phyloP scores from a whole-genome alignment of 2,329 filamentous ascomycete genomes.

The Chrysoporthe deuterocubensis region DNA sequence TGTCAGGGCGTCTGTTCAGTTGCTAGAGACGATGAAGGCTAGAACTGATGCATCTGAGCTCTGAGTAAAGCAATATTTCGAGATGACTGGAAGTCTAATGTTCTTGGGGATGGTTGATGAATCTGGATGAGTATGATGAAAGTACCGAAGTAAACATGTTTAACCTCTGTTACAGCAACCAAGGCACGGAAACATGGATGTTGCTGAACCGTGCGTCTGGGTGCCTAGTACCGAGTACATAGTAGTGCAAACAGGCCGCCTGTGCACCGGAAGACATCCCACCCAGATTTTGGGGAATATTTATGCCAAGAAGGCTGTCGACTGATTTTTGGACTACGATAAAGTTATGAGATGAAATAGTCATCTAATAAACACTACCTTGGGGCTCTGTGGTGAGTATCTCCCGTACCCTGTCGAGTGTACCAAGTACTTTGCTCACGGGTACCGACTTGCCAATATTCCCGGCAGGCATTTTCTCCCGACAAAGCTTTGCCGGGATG shows the following conservation, averaged over 20 bases:
- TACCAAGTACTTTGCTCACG: not conserved
- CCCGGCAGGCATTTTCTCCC: conserved; percentile 8
- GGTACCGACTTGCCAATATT: not conserved
- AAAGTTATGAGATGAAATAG: not conserved
- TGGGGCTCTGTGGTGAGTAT: not conserved
- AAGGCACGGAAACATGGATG: not conserved
- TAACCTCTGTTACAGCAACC: conserved; percentile 12
- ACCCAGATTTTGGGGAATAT: not conserved
- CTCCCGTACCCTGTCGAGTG: no score
- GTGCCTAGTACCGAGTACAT: not conserved
- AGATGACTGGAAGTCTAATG: not conserved
- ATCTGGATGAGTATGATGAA: no score
- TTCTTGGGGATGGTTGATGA: not conserved
- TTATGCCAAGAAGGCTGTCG: not conserved
- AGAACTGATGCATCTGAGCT: not conserved
- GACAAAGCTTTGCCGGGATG: conserved; percentile 19
- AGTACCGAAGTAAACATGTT: not conserved
- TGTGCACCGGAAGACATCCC: not conserved
- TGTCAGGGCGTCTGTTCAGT: not conserved
- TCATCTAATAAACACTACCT: not conserved
- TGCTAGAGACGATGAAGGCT: not conserved
- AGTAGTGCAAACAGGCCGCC: not conserved
- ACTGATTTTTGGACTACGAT: not conserved
- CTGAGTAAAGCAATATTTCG: not conserved
- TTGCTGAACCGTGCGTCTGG: not conserved